Evolutionary conservation across 805 yeast genomes (phyloP).

Genomic region (Zygoascus flipseniorum): DNA sequence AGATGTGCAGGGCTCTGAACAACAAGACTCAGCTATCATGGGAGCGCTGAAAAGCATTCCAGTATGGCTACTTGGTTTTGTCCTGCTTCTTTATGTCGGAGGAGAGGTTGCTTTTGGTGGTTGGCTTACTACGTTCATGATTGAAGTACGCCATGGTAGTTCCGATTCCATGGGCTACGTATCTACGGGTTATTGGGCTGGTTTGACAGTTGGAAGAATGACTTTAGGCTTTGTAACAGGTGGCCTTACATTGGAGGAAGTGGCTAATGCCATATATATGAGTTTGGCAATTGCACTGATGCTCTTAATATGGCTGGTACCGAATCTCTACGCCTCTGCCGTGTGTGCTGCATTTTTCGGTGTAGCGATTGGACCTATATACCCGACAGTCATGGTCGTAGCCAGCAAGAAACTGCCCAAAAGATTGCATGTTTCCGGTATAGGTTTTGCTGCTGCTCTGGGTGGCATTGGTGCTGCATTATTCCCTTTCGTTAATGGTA

Average conservation of each 20-base stretch:
- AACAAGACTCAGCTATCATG: neutral
- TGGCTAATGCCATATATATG: conserved; percentile 22
- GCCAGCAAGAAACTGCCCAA: conserved; percentile 54
- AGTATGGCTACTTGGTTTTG: conserved; percentile 41
- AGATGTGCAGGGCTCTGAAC: neutral
- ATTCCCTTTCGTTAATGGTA: conserved; percentile 59
- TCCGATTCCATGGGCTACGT: conserved; percentile 47
- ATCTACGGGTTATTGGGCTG: conserved; percentile 65
- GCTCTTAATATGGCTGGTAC: conserved; percentile 42
- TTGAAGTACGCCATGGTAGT: conserved; percentile 44
- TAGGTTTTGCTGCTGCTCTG: conserved; percentile 67
- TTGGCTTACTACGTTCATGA: conserved; percentile 58
- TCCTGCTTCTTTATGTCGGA: conserved; percentile 57
- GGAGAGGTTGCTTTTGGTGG: conserved; percentile 62
- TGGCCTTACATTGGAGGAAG: conserved; percentile 13
- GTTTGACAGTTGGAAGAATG: conserved; percentile 57
- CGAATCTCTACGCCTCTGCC: conserved; percentile 38
- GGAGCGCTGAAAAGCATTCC: conserved; percentile 3
- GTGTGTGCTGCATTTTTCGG: conserved; percentile 44
- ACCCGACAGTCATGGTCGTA: conserved; percentile 63
- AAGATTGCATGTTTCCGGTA: conserved; percentile 51
- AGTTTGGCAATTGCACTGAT: conserved; percentile 32
- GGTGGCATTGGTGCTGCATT: conserved; percentile 80
- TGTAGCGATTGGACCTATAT: conserved; percentile 56
- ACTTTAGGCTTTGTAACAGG: conserved; percentile 34